phyloP scores from a whole-genome alignment of 495 filamentous ascomycete species.

The Durotheca rogersii region DNA sequence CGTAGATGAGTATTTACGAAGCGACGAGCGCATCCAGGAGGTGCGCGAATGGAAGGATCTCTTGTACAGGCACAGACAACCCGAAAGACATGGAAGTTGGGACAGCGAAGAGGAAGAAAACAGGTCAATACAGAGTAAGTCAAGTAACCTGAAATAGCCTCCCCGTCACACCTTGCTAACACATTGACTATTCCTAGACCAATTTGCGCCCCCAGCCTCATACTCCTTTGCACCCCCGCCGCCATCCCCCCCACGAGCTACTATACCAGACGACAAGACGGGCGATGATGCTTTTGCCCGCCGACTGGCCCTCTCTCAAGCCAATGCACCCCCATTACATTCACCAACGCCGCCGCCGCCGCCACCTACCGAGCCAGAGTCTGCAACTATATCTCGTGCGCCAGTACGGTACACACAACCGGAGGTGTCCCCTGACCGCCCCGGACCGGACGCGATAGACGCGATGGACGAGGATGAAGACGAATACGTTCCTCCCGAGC shows the following conservation, averaged over 20 bases:
- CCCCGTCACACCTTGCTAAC: slow-evolving; percentile 22
- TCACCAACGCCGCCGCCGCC: slow-evolving; percentile 41
- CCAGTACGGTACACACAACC: slow-evolving; percentile 81
- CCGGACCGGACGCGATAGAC: slow-evolving; percentile 35
- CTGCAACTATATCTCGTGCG: slow-evolving; percentile 72
- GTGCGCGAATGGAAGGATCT: slow-evolving; percentile 85
- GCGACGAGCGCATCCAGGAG: slow-evolving; percentile 79
- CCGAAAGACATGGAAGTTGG: slow-evolving; percentile 46
- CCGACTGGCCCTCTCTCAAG: slow-evolving; percentile 57
- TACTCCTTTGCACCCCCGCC: slow-evolving; percentile 76
- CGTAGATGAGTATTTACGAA: slow-evolving; percentile 81
- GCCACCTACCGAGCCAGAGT: slow-evolving; percentile 40
- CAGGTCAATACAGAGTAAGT: slow-evolving; percentile 54
- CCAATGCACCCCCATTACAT: slow-evolving; percentile 39
- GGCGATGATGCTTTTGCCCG: slow-evolving; percentile 73
- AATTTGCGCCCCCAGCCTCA: slow-evolving; percentile 68
- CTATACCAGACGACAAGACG: slow-evolving; percentile 55
- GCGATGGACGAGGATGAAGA: slow-evolving; percentile 55
- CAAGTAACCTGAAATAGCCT: not conserved
- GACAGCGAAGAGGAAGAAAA: slow-evolving; percentile 59
- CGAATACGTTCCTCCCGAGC: slow-evolving; percentile 47
- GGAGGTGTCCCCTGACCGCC: slow-evolving; percentile 56
- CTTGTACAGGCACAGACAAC: slow-evolving; percentile 73
- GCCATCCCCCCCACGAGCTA: slow-evolving; percentile 44
- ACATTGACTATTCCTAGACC: slow-evolving; percentile 46